Evolutionary conservation across 208 protist genomes (phyloP), one percentile per base, ranked within the genome.

Genomic region (Acanthamoeba lenticulata): DNA sequence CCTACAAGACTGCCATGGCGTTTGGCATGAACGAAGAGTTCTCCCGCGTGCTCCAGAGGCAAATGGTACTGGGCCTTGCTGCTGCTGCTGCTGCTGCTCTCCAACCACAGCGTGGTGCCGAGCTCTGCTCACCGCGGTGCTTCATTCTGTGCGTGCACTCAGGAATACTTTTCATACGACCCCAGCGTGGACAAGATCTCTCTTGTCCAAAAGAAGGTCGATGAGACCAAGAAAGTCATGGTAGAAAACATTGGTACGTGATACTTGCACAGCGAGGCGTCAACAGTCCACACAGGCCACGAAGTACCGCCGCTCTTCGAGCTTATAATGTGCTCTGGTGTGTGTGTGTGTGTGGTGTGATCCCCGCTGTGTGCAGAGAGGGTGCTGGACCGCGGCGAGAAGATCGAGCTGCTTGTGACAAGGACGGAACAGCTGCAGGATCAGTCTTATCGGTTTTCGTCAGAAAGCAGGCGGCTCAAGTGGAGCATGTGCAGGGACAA

Each of bases 321-420:
- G n/a, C 27, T 89, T 89, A 7, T 89, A 62, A 36, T 32, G n/a
- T 29, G 32, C 29, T n/a, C n/a, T 36, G 24, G 32, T 32, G 69
- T 34, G 21, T 44, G 79, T 4, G 3, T 90, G 29, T 34, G 19
- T 81, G 24, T 34, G 77, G 19, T 7, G 24, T 19, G 72, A 6
- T 86, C 83, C 21, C 34, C 40, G 21, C 13, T 32, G 24, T 40
- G 29, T 29, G 77, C 94, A 95, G 96, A 98, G 55, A 96, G 96
- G 67, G 92, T 98, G 29, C 94, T 98, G 34, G 96, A 98, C 44
- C 94, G 97, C 72, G 97, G 97, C 52, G 97, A 98, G 74, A 95
- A 95, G 42, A 96, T 98, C 65, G 96, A 98, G 72, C 94, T 98
- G n/a, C 90, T 98, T 9, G 97, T 98, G 7, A 97, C 96, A 44